Evolutionary conservation across 768 basidiomycete species (phyloP), one percentile per base, ranked within the genome.

Genomic region (Leccinum arenicola): DNA sequence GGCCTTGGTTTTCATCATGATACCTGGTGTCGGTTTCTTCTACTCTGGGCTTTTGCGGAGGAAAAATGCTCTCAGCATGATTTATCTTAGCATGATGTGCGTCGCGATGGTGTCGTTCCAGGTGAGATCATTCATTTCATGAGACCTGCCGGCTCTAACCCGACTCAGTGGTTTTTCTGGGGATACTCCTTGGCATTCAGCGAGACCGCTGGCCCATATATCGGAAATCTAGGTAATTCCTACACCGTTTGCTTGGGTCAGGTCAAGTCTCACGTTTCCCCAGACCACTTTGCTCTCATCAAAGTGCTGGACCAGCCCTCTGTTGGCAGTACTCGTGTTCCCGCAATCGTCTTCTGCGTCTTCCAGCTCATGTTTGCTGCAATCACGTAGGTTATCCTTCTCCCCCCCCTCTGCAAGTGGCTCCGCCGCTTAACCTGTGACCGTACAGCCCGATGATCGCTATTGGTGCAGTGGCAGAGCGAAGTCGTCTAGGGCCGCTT

Each of bases 11-110:
- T 93, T 82, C 80, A 78, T 92, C 62, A 92, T 93, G 90, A 84
- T 91, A 69, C 89, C 88, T 10, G 89, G 89, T 51, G 86, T 95
- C 50, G 91, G 92, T 50, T 91, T 84, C 74, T 93, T 92, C 76
- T 97, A 96, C 74, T 90, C 93, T 14, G 96, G 93, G 63, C 83
- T 99, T 33, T 82, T 97, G 33, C 78, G 96, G 52, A 78, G 96
- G 60, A 98, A 98, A 76, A 97, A 97, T 66, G 96, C 96, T 0
- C 80, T 98, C 19, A 89, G 87, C 43, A 91, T 95, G 86, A 89
- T 96, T 17, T 94, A 85, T 71, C 81, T 89, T 17, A 85, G 84
- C 56, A 86, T 94, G 81, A 81, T 88, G 65, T 82, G 84, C 0
- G 67, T 94, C 12, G 94, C 87, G 0, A 82, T 90, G 65, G 90